Percentiles rank a stretch among this genome's conserved stretches.
Evolutionary conservation across 345 rosid genomes (phyloP).

Genomic region (Boechera divaricarpa): DNA sequence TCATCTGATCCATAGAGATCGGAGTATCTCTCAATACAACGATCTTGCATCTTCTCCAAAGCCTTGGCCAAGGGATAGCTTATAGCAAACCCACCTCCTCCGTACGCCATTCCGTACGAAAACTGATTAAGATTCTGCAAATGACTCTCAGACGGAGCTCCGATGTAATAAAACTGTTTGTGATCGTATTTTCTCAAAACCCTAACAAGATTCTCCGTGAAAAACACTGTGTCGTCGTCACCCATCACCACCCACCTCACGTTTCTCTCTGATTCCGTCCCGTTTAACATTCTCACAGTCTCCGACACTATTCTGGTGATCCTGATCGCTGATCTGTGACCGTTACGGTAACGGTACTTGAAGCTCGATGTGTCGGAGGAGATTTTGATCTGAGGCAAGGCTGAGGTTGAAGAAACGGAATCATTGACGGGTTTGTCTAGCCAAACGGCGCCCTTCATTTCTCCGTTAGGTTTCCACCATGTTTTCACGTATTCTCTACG

Average conservation of each 20-base stretch:
- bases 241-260: conserved; percentile 85
- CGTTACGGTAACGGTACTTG: conserved; percentile 57
- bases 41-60: conserved; percentile 62
- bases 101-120: conserved; percentile 76
- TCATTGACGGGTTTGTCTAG: conserved; percentile 48
- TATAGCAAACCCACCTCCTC: conserved; percentile 90
- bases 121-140: conserved; percentile 60
- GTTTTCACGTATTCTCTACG: conserved; percentile 65
- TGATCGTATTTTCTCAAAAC: conserved; percentile 81
- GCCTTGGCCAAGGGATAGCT: conserved; percentile 68
- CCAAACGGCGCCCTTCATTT: conserved; percentile 79
- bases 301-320: conserved; percentile 73
- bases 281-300: conserved; percentile 54
- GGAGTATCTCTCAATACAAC: conserved; percentile 64
- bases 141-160: conserved; percentile 71
- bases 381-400: conserved; percentile 47
- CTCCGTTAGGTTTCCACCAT: conserved; percentile 66
- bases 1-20: conserved; percentile 74
- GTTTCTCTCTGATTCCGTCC: conserved; percentile 47
- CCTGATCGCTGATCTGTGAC: conserved; percentile 73
- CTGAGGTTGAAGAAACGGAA: conserved; percentile 47
- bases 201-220: conserved; percentile 66
- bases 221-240: conserved; percentile 77
- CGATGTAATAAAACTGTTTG: conserved; percentile 69
- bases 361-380: conserved; percentile 75